Evolutionary conservation across 108 stramenopile species (phyloP).

Genomic region (Seminavis robusta): DNA sequence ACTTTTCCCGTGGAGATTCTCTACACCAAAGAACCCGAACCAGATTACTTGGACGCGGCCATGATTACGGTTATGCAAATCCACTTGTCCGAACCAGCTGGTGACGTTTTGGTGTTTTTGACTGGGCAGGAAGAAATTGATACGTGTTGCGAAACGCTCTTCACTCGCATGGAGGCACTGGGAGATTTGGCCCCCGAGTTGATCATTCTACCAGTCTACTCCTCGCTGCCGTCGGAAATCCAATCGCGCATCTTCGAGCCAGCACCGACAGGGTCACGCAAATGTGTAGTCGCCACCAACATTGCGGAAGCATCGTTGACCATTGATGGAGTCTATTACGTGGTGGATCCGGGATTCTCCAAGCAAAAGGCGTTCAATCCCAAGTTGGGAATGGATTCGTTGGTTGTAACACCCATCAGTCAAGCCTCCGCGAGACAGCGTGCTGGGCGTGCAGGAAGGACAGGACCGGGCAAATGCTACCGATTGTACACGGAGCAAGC

Average conservation of each 20-base stretch:
- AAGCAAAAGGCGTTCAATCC: conserved; percentile 98
- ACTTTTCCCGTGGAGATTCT: conserved; percentile 97
- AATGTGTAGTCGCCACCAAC: conserved; percentile 97
- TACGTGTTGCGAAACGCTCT: conserved; percentile 96
- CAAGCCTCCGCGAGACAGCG: conserved; percentile 93
- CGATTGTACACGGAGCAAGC: conserved; percentile 97
- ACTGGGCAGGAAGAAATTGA: conserved; percentile 99
- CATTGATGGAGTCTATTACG: conserved; percentile 99
- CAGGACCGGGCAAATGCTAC: conserved; percentile 98
- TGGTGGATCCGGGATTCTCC: conserved; percentile 98
- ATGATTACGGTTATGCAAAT: conserved; percentile 98
- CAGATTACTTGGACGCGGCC: conserved; percentile 95
- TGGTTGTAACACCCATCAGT: conserved; percentile 97
- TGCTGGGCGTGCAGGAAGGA: conserved; percentile 95
- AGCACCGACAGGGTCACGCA: conserved; percentile 91
- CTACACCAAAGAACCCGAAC: conserved; percentile 97
- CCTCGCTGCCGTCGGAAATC: conserved; percentile 96
- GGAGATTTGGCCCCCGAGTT: conserved; percentile 95
- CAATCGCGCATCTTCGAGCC: conserved; percentile 99
- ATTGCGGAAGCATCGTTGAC: conserved; percentile 99
- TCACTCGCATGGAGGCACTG: conserved; percentile 94
- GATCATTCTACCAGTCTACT: conserved; percentile 97
- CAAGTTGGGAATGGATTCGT: conserved; percentile 97
- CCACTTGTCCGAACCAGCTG: conserved; percentile 95
- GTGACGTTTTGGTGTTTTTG: conserved; percentile 94